phyloP scores from a whole-genome alignment of 495 filamentous ascomycete species.

The Rhypophila decipiens region DNA sequence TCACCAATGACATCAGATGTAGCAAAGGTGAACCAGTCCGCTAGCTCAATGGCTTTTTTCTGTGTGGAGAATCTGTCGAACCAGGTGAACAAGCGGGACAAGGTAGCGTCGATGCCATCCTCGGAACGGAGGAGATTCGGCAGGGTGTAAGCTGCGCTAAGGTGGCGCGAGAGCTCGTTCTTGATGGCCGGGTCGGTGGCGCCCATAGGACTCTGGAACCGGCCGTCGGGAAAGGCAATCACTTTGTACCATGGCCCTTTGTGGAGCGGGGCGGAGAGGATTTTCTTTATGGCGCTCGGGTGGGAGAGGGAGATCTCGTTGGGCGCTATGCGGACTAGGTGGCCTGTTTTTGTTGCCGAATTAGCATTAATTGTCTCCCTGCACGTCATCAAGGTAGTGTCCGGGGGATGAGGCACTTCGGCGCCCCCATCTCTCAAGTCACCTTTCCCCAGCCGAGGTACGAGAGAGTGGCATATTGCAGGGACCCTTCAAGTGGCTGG shows the following conservation, averaged over 20 bases:
- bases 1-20: slow-evolving; percentile 33
- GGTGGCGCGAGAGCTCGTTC: slow-evolving; percentile 29
- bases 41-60: slow-evolving; percentile 22
- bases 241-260: slow-evolving; percentile 29
- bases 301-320: slow-evolving; percentile 46
- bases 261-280: slow-evolving; percentile 20
- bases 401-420: too few relatives aligned
- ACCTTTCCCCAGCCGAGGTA: too few relatives aligned
- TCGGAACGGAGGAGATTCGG: slow-evolving; percentile 40
- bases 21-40: slow-evolving; percentile 33
- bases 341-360: too few relatives aligned
- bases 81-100: slow-evolving; percentile 26
- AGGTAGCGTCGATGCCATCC: slow-evolving; percentile 27
- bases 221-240: slow-evolving; percentile 35
- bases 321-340: slow-evolving; percentile 43
- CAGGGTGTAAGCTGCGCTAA: slow-evolving; percentile 35
- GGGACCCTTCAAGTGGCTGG: too few relatives aligned
- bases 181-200: slow-evolving; percentile 33
- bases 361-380: too few relatives aligned
- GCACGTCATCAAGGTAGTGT: too few relatives aligned
- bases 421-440: too few relatives aligned
- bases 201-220: slow-evolving; percentile 40
- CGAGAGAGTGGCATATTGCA: too few relatives aligned
- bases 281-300: slow-evolving; percentile 33
- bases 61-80: slow-evolving; percentile 24